Evolutionary conservation across 805 yeast genomes (phyloP).

Genomic region (Wickerhamomyces tratensis): DNA sequence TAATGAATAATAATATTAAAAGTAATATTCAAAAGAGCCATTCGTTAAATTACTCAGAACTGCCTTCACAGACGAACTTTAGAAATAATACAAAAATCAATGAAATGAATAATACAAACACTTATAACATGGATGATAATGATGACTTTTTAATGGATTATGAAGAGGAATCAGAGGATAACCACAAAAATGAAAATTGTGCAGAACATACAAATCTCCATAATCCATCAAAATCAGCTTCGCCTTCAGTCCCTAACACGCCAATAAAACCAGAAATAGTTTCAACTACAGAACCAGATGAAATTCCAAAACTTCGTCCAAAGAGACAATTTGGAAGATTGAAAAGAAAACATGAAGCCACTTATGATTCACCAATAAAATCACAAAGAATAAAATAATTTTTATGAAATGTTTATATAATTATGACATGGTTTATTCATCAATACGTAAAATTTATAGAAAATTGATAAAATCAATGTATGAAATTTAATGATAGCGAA

Average conservation of each 20-base stretch:
- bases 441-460: no score
- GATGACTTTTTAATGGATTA: not conserved
- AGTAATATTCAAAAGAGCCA: not conserved
- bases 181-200: not conserved
- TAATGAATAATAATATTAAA: conserved; percentile 5
- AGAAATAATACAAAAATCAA: not conserved
- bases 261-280: no score
- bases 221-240: no score
- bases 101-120: not conserved
- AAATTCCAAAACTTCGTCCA: not conserved
- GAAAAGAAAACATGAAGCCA: not conserved
- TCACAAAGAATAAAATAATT: not conserved
- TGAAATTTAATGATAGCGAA: conserved; percentile 2
- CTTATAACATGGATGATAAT: not conserved
- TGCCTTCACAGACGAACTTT: not conserved
- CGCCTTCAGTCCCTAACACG: no score
- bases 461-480: not conserved
- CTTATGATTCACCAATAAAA: not conserved
- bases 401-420: no score
- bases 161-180: conserved; percentile 1
- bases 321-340: not conserved
- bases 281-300: not conserved
- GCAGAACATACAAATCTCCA: not conserved
- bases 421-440: no score
- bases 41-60: not conserved